Percentiles rank a stretch among this genome's conserved stretches.
These are phyloP conservation scores for Cystobasidium pallidum DNA, from an alignment of 1,284 basidiomycete species.

Conservation along the genomic window DNA sequence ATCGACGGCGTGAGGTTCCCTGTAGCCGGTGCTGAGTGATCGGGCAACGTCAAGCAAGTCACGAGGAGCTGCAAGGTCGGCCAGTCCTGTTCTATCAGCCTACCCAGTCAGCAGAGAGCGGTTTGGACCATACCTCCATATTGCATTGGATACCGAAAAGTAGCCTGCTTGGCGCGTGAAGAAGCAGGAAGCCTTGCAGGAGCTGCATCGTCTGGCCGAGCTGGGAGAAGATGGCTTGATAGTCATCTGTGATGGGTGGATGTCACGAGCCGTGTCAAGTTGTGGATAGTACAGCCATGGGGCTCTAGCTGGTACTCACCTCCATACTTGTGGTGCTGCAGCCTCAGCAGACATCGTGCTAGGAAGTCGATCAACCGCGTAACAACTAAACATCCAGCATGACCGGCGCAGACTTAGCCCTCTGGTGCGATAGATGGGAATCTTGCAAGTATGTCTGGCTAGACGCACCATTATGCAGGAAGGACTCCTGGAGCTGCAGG, in stretches of 20 bases:
- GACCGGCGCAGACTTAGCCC: neutral
- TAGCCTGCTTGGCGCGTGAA: constrained; percentile 26
- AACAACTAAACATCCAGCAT: constrained; percentile 5
- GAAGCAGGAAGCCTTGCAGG: constrained; percentile 40
- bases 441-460: neutral
- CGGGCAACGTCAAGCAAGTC: constrained; percentile 41
- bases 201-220: constrained; percentile 43
- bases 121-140: constrained; percentile 29
- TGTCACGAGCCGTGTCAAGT: neutral
- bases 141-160: constrained; percentile 35
- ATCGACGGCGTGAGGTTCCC: neutral
- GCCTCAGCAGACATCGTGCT: constrained; percentile 31
- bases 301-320: constrained; percentile 16
- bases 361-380: constrained; percentile 41
- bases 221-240: constrained; percentile 39
- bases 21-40: constrained; percentile 20
- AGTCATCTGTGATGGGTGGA: constrained; percentile 21
- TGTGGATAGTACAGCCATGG: neutral
- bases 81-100: neutral
- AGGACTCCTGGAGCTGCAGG: constrained; percentile 26
- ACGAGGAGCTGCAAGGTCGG: constrained; percentile 25
- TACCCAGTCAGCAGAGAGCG: neutral
- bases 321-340: constrained; percentile 44
- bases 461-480: constrained; percentile 24
- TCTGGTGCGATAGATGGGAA: neutral